phyloP scores from a whole-genome alignment of 805 yeast species.

The Wickerhamiella nectarea region DNA sequence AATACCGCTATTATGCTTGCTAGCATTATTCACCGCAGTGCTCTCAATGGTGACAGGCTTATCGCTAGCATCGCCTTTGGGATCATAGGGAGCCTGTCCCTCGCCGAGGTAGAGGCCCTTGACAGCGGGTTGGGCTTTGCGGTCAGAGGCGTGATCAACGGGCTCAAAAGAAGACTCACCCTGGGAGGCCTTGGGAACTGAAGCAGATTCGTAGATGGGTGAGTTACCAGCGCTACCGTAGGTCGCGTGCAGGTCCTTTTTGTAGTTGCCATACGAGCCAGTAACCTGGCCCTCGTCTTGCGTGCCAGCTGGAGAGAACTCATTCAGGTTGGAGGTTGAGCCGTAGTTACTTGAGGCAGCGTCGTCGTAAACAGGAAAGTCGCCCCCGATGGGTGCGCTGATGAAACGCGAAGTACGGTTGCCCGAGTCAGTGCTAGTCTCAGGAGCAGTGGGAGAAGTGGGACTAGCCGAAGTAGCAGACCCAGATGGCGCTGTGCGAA shows the following conservation, averaged over 20 bases:
- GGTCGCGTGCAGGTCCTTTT: not conserved
- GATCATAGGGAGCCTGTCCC: not conserved
- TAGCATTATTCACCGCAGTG: too few species aligned
- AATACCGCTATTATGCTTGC: not conserved
- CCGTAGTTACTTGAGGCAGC: not conserved
- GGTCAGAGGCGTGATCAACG: not conserved
- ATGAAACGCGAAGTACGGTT: not conserved
- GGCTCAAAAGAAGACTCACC: not conserved
- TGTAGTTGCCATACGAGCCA: conserved; percentile 3
- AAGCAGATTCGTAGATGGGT: not conserved
- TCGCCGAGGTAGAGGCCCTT: not conserved
- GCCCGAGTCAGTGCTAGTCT: not conserved
- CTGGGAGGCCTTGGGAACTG: not conserved
- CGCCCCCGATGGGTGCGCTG: conserved; percentile 1
- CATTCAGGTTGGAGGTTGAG: not conserved
- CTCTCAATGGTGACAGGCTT: not conserved
- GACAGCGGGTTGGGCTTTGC: too few species aligned
- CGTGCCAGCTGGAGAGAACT: not conserved
- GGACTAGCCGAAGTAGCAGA: not conserved
- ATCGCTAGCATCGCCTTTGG: not conserved
- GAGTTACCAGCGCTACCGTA: not conserved
- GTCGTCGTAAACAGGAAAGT: not conserved
- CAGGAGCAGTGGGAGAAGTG: not conserved
- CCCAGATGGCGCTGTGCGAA: too few species aligned
- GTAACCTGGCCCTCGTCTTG: conserved; percentile 3